Conservation (phyloP, 768 basidiomycete genomes). For the Pulveroboletus sp. region DNA sequence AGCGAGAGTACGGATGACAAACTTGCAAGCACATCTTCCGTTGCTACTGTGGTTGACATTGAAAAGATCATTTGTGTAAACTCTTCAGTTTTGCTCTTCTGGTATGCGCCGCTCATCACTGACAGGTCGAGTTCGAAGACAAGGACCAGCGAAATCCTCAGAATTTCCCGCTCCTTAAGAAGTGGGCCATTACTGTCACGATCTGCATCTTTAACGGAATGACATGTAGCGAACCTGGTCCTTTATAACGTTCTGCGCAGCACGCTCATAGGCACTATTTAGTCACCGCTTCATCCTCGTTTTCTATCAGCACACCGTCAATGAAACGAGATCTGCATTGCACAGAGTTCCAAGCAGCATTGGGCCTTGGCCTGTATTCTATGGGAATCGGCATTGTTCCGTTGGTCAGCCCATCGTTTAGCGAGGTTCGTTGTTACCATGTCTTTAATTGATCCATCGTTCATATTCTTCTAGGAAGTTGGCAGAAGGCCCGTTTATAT, state of each 20-base stretch:
- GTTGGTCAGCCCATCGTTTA: conserved; percentile 60
- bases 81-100: neutral
- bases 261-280: neutral
- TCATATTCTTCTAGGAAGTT: conserved; percentile 42
- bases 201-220: conserved; percentile 25
- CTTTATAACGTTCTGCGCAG: neutral
- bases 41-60: neutral
- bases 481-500: conserved; percentile 60
- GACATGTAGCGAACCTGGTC: conserved; percentile 7
- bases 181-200: conserved; percentile 38
- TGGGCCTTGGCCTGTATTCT: conserved; percentile 49
- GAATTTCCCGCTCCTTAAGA: conserved; percentile 33
- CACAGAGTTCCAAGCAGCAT: conserved; percentile 39
- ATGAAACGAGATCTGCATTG: conserved; percentile 47
- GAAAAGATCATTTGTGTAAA: conserved; percentile 13
- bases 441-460: neutral
- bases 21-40: neutral
- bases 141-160: conserved; percentile 37
- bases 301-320: conserved; percentile 49
- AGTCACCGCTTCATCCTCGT: conserved; percentile 51
- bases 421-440: conserved; percentile 36
- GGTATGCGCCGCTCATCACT: neutral
- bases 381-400: conserved; percentile 60
- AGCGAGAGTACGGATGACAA: neutral
- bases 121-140: conserved; percentile 37